A percentile compares a stretch with the other conserved stretches of the same genome.
phyloP scores from a whole-genome alignment of 2,329 filamentous ascomycete genomes.

The Venturia carpophila region DNA sequence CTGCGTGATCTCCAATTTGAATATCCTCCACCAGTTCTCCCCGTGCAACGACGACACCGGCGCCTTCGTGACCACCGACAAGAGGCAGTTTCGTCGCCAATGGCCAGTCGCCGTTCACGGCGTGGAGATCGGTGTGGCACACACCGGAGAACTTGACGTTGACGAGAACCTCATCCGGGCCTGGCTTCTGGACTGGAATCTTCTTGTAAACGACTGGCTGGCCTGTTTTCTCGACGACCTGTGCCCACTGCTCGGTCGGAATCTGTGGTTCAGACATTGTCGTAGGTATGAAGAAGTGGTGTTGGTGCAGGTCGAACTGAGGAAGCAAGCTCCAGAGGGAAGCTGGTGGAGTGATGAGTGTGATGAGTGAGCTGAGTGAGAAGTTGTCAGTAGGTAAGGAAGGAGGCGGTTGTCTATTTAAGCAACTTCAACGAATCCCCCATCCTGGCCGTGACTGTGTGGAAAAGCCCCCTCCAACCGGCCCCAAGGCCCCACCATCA shows the following conservation, averaged over 20 bases:
- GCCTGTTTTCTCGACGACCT: conserved; percentile 77
- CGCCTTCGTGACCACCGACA: conserved; percentile 72
- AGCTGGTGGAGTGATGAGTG: background rate
- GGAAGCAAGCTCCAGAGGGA: background rate
- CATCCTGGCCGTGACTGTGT: background rate
- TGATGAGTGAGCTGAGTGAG: no score
- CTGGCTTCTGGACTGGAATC: conserved; percentile 74
- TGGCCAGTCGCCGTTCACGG: conserved; percentile 86
- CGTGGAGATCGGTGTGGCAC: conserved; percentile 79
- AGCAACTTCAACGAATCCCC: background rate
- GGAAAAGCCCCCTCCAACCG: background rate
- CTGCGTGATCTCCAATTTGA: conserved; percentile 74
- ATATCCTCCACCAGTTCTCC: conserved; percentile 72
- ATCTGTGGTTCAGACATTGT: conserved; percentile 5
- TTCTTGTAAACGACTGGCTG: conserved; percentile 64
- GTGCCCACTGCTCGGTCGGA: conserved; percentile 66
- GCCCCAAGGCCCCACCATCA: background rate
- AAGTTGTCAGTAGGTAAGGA: no score
- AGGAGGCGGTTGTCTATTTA: background rate
- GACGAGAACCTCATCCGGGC: conserved; percentile 82
- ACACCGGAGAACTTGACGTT: conserved; percentile 88
- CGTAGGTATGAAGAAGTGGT: background rate
- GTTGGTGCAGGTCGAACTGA: background rate
- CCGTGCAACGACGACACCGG: conserved; percentile 72
- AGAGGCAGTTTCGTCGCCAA: conserved; percentile 73